Percentiles rank a stretch among this genome's conserved stretches.
Conservation (phyloP, 805 yeast genomes). For the Debaryomyces tyrocola region DNA sequence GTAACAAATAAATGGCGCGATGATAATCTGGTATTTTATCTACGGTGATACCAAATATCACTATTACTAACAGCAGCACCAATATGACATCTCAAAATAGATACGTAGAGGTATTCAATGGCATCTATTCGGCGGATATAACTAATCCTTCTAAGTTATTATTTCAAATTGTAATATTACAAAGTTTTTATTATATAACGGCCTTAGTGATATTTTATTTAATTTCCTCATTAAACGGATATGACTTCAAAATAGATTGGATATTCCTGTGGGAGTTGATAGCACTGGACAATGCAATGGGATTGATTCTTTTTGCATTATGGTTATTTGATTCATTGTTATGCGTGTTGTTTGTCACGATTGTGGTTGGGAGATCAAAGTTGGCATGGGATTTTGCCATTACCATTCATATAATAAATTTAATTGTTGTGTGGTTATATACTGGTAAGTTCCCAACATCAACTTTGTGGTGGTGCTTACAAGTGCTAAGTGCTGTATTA, state of each 20-base stretch:
- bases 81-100: constrained; percentile 15
- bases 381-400: constrained; percentile 95
- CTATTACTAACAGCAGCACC: background rate
- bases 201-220: constrained; percentile 67
- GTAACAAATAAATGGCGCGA: background rate
- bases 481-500: constrained; percentile 61
- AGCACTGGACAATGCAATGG: constrained; percentile 73
- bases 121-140: constrained; percentile 23
- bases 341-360: constrained; percentile 79
- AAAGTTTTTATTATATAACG: constrained; percentile 72
- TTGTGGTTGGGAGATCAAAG: constrained; percentile 89
- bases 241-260: constrained; percentile 65
- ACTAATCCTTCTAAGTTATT: constrained; percentile 33
- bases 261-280: constrained; percentile 80
- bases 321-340: constrained; percentile 86
- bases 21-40: background rate
- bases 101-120: constrained; percentile 25
- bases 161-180: constrained; percentile 75
- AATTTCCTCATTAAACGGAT: constrained; percentile 69
- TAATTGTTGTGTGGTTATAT: constrained; percentile 65
- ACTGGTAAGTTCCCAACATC: constrained; percentile 68
- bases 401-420: constrained; percentile 83
- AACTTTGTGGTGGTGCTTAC: constrained; percentile 83
- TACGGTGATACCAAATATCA: background rate
- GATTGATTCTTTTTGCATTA: constrained; percentile 66